Conservation (phyloP, 257 asterid species). For the Jacaranda mimosifolia region DNA sequence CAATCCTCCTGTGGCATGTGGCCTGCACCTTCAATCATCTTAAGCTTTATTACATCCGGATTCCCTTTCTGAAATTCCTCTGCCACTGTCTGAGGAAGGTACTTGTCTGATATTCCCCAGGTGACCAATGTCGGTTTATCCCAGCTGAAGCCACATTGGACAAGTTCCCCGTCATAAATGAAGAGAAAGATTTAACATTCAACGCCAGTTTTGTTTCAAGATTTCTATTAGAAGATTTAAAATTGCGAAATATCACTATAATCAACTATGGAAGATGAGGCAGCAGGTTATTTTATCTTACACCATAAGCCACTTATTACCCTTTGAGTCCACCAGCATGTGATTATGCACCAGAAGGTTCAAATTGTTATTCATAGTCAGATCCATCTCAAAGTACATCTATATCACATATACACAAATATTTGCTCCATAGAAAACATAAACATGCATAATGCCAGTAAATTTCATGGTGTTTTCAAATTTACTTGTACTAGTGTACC, state of each 20-base stretch:
- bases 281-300: background rate
- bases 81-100: slow-evolving; percentile 90
- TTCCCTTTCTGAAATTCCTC: slow-evolving; percentile 82
- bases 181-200: background rate
- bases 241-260: background rate
- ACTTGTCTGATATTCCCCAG: slow-evolving; percentile 97
- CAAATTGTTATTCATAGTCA: background rate
- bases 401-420: background rate
- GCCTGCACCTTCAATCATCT: slow-evolving; percentile 96
- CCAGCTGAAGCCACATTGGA: slow-evolving; percentile 67
- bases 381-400: background rate
- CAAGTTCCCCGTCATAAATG: slow-evolving; percentile 28
- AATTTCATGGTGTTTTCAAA: background rate
- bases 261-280: background rate
- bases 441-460: background rate
- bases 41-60: slow-evolving; percentile 62
- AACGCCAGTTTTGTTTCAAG: background rate
- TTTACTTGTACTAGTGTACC: slow-evolving; percentile 47
- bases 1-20: slow-evolving; percentile 99
- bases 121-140: slow-evolving; percentile 79
- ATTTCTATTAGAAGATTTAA: background rate
- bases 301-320: background rate
- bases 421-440: slow-evolving; percentile 3
- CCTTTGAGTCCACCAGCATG: background rate
- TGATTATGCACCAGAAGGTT: background rate